phyloP scores from a whole-genome alignment of 1,284 basidiomycete species.

The Fomitiporia mediterranea region DNA sequence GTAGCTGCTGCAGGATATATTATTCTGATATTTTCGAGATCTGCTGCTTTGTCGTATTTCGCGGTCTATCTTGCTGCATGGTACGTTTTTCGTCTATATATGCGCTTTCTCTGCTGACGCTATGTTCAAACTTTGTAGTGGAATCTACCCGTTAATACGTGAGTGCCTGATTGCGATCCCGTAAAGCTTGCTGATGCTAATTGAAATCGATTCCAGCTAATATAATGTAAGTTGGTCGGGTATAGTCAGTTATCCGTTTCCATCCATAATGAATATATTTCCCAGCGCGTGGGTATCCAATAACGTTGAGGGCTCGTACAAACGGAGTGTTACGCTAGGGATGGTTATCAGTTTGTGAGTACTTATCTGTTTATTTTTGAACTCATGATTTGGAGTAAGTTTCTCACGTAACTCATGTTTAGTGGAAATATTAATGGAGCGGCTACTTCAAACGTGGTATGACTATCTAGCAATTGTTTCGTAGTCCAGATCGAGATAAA shows the following conservation, averaged over 20 bases:
- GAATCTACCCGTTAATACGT: conserved; percentile 69
- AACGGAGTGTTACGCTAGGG: conserved; percentile 65
- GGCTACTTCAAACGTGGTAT: conserved; percentile 42
- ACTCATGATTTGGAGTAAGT: not conserved
- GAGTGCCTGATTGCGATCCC: conserved; percentile 28
- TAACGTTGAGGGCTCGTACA: conserved; percentile 72
- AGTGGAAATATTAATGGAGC: conserved; percentile 47
- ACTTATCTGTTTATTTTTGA: too few relatives aligned
- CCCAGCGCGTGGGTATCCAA: conserved; percentile 63
- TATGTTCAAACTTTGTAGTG: conserved; percentile 34
- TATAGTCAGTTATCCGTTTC: not conserved
- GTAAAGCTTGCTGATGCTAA: not conserved
- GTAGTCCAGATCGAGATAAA: not conserved
- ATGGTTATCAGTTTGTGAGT: conserved; percentile 57
- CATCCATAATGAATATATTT: conserved; percentile 1
- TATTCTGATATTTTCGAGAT: conserved; percentile 60
- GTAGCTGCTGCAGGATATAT: conserved; percentile 52
- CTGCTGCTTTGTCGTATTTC: conserved; percentile 60
- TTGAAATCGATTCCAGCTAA: conserved; percentile 43
- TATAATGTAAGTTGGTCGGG: conserved; percentile 53
- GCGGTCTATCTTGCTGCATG: conserved; percentile 64
- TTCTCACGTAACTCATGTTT: not conserved
- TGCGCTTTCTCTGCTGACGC: conserved; percentile 20
- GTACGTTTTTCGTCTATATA: conserved; percentile 26
- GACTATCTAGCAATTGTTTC: conserved; percentile 6